Evolutionary conservation across 2,329 filamentous ascomycete species (phyloP).

Genomic region (Cladosporium phlei): DNA sequence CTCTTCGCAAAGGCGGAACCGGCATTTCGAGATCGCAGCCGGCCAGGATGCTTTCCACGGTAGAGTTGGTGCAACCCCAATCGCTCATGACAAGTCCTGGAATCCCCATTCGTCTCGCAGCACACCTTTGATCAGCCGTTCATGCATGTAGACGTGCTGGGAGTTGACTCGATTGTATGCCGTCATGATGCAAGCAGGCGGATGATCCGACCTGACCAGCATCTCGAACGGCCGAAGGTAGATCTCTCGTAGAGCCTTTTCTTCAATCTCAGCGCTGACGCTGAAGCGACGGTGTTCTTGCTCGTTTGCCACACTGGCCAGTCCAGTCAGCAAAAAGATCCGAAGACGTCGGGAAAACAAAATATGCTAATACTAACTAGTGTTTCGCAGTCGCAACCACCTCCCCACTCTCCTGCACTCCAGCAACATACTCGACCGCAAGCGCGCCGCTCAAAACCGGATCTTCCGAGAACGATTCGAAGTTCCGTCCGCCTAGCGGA

Average conservation of each 20-base stretch:
- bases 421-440: constrained; percentile 55
- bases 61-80: constrained; percentile 71
- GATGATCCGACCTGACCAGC: constrained; percentile 43
- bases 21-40: constrained; percentile 85
- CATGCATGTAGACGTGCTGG: constrained; percentile 65
- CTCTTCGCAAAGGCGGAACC: too few relatives aligned
- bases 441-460: constrained; percentile 71
- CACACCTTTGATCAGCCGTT: constrained; percentile 54
- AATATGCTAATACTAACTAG: too few relatives aligned
- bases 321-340: too few relatives aligned
- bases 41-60: constrained; percentile 61
- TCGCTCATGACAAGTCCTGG: constrained; percentile 58
- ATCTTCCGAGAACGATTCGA: constrained; percentile 82
- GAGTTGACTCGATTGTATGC: constrained; percentile 72
- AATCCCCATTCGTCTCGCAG: constrained; percentile 62
- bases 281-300: constrained; percentile 59
- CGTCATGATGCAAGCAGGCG: constrained; percentile 55
- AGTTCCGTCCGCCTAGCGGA: constrained; percentile 84
- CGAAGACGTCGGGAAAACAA: too few relatives aligned
- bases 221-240: constrained; percentile 74
- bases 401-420: constrained; percentile 66
- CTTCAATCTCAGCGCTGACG: constrained; percentile 36
- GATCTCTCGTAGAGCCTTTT: constrained; percentile 62
- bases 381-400: constrained; percentile 77
- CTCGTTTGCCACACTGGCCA: constrained; percentile 67